phyloP scores from a whole-genome alignment of 306 rosid genomes.

The Prinsepia uniflora region DNA sequence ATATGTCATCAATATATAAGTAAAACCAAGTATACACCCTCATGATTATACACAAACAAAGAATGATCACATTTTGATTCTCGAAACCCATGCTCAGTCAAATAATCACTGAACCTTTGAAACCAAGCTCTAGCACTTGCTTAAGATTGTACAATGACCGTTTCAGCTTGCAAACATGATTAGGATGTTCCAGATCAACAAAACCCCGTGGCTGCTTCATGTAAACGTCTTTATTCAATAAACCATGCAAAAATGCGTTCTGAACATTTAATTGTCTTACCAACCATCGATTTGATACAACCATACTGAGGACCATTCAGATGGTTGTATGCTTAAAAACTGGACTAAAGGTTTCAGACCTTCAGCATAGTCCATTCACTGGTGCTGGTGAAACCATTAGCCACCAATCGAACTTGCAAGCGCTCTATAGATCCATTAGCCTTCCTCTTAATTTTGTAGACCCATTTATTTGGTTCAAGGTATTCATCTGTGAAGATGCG shows the following conservation, averaged over 20 bases:
- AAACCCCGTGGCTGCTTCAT: neutral
- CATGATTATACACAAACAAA: neutral
- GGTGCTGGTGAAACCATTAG: neutral
- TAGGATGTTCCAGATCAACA: neutral
- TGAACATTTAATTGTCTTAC: neutral
- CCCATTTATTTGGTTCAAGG: neutral
- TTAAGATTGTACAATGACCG: neutral
- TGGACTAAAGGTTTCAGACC: neutral
- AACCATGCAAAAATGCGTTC: neutral
- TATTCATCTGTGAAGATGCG: neutral
- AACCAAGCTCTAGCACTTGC: neutral
- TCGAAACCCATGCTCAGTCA: neutral
- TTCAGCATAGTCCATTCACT: neutral
- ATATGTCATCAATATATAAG: neutral
- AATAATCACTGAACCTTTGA: neutral
- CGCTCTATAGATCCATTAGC: neutral
- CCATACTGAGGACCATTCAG: neutral
- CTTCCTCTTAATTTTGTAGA: neutral
- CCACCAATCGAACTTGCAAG: too few species aligned
- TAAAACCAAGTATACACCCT: neutral
- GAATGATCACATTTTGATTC: neutral
- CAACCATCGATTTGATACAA: neutral
- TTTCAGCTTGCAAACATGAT: neutral
- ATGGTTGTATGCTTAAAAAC: neutral
- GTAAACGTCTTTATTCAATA: neutral